Evolutionary conservation across 1,284 basidiomycete genomes (phyloP).

Genomic region (Leccinum griseonigrum): DNA sequence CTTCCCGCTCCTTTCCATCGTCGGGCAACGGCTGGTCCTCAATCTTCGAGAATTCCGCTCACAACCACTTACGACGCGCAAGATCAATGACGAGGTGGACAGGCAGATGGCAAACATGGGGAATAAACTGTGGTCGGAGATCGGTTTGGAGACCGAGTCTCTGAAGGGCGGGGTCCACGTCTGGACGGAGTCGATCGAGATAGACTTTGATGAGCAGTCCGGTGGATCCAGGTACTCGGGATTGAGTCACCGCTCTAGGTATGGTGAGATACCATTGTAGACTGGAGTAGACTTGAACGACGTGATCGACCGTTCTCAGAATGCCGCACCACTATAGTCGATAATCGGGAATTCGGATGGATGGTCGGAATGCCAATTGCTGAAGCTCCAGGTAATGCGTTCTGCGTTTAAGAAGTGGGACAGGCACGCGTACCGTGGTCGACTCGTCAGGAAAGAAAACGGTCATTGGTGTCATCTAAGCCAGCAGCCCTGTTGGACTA

Average conservation of each 20-base stretch:
- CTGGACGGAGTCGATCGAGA: background rate
- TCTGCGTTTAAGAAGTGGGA: background rate
- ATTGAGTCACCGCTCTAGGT: background rate
- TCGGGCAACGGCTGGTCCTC: constrained; percentile 19
- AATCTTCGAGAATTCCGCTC: constrained; percentile 14
- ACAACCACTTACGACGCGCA: background rate
- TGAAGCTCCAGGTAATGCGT: background rate
- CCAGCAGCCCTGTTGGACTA: background rate
- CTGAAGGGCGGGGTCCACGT: background rate
- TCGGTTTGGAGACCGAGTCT: background rate
- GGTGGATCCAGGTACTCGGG: background rate
- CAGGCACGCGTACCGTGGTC: no score
- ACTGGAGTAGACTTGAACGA: background rate
- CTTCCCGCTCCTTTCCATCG: constrained; percentile 3
- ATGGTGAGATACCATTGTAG: background rate
- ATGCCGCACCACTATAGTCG: background rate
- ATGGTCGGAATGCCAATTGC: background rate
- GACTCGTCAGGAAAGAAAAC: background rate
- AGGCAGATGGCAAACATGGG: constrained; percentile 14
- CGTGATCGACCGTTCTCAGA: background rate
- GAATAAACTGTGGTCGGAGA: background rate
- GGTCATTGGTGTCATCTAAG: background rate
- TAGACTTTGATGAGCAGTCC: background rate
- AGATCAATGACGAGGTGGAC: constrained; percentile 17
- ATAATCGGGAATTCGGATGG: no score